A percentile compares a stretch with the other conserved stretches of the same genome.
Conservation (phyloP, 1,284 basidiomycete genomes). For the Ganoderma lingzhi region DNA sequence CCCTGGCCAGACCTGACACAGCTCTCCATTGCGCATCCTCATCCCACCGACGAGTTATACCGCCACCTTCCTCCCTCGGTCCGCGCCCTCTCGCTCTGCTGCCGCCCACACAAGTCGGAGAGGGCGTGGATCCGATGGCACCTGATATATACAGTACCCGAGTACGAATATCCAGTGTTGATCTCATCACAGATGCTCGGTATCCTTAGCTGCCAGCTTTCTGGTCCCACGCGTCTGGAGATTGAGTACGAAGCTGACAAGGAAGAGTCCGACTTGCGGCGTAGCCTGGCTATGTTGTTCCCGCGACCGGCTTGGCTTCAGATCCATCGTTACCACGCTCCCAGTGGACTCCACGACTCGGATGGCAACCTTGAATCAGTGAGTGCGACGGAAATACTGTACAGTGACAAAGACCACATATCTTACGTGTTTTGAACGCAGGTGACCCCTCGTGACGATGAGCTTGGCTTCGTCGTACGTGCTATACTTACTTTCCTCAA, state of each 20-base stretch:
- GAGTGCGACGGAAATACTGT: too few species aligned
- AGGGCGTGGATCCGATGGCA: not conserved
- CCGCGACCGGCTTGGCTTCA: not conserved
- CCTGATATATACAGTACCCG: not conserved
- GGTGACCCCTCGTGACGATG: not conserved
- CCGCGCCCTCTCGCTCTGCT: not conserved
- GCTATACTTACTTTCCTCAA: not conserved
- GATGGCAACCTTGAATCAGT: too few species aligned
- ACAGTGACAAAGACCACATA: too few species aligned
- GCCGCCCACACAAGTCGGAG: not conserved
- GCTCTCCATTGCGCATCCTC: conserved; percentile 9
- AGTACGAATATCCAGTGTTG: not conserved
- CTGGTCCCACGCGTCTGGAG: not conserved
- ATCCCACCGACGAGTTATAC: conserved; percentile 7
- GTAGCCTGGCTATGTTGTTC: not conserved
- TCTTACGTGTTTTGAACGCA: not conserved
- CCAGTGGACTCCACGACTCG: too few species aligned
- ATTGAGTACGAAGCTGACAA: not conserved
- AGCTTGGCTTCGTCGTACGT: not conserved
- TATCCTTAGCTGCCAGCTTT: not conserved
- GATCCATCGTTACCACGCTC: not conserved
- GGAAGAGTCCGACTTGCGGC: not conserved
- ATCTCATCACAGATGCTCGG: not conserved
- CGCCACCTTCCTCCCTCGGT: not conserved
- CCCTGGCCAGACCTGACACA: not conserved